phyloP scores from a whole-genome alignment of 441 rosid genomes.

The Syzygium syzygioides region DNA sequence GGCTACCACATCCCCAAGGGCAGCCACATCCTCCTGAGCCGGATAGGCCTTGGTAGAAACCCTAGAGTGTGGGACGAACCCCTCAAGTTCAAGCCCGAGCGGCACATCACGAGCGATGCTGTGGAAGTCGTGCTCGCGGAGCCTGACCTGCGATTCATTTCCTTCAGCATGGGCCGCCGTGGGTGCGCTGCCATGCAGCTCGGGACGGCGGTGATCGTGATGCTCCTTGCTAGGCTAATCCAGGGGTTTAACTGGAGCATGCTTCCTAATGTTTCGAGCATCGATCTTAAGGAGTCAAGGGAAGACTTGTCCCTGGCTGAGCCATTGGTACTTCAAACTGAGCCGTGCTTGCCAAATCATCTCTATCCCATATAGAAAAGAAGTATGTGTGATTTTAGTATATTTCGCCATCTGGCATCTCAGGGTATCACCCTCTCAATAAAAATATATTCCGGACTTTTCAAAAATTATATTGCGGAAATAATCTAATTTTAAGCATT shows the following conservation, averaged over 20 bases:
- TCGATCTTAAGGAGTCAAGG: not conserved
- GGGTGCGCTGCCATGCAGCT: too few relatives aligned
- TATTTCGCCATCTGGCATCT: not conserved
- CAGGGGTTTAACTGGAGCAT: not conserved
- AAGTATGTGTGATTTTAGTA: not conserved
- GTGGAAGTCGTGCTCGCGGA: too few relatives aligned
- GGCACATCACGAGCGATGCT: too few relatives aligned
- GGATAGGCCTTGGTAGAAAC: too few relatives aligned
- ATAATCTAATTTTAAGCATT: not conserved
- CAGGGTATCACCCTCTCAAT: not conserved
- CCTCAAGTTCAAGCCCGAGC: too few relatives aligned
- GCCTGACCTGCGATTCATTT: too few relatives aligned
- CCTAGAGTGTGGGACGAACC: too few relatives aligned
- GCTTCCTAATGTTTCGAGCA: not conserved
- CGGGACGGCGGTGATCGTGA: too few relatives aligned
- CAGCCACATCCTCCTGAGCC: too few relatives aligned
- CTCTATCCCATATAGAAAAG: not conserved
- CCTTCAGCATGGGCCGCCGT: too few relatives aligned
- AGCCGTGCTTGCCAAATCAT: accelerated
- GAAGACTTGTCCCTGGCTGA: not conserved
- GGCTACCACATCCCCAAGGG: too few relatives aligned
- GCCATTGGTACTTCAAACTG: too few relatives aligned
- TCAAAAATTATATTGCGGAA: not conserved
- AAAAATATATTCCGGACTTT: not conserved
- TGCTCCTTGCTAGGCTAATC: not conserved